A percentile compares a stretch with the other conserved stretches of the same genome.
These are phyloP conservation scores for Calocera viscosa DNA, from an alignment of 768 basidiomycete species.

Conservation along the genomic window DNA sequence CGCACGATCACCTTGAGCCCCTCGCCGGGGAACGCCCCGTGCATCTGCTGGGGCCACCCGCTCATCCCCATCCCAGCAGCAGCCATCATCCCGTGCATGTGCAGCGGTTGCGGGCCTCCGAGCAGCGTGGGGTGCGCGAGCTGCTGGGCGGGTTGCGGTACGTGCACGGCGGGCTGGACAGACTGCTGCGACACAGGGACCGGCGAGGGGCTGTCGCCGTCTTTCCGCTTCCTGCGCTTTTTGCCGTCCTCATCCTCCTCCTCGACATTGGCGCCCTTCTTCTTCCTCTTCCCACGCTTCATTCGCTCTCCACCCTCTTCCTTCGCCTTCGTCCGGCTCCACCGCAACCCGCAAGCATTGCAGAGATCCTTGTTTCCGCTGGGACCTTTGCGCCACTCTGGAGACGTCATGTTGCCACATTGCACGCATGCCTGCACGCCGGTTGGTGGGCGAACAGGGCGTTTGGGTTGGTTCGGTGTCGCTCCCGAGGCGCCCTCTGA, in stretches of 20 bases:
- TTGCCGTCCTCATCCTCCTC: conserved; percentile 37
- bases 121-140: background rate
- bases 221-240: conserved; percentile 20
- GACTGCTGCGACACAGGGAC: background rate
- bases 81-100: background rate
- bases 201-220: background rate
- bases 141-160: background rate
- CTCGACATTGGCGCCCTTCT: conserved; percentile 27
- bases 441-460: conserved; percentile 36
- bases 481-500: background rate
- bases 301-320: conserved; percentile 45
- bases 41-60: conserved; percentile 2
- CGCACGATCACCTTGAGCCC: conserved; percentile 4
- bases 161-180: background rate
- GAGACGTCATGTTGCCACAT: conserved; percentile 69
- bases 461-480: conserved; percentile 42
- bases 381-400: conserved; percentile 86
- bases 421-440: conserved; percentile 64
- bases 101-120: background rate
- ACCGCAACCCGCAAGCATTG: conserved; percentile 85
- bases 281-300: conserved; percentile 17
- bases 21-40: conserved; percentile 1
- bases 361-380: conserved; percentile 84
- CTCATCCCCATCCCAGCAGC: background rate
- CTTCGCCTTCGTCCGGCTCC: conserved; percentile 77